phyloP scores from a whole-genome alignment of 2,329 filamentous ascomycete genomes.

The Penicillium sp. region DNA sequence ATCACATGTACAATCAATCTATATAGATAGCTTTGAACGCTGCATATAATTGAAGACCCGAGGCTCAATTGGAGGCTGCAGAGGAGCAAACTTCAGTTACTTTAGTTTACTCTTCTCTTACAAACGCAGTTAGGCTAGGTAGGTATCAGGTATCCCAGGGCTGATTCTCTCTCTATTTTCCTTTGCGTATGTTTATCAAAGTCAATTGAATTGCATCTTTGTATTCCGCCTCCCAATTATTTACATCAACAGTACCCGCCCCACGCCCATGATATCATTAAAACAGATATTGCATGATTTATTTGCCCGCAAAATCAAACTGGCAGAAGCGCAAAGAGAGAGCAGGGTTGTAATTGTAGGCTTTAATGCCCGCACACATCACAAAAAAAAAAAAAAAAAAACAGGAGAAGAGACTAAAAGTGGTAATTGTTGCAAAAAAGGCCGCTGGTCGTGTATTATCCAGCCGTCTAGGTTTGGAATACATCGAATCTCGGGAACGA shows the following conservation, averaged over 20 bases:
- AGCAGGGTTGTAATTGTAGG: conserved; percentile 11
- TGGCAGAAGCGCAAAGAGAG: conserved; percentile 9
- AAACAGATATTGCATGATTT: conserved; percentile 31
- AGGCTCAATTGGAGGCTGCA: no score
- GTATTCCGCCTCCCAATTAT: conserved; percentile 30
- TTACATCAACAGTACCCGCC: conserved; percentile 34
- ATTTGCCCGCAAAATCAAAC: conserved; percentile 23
- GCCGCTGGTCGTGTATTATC: conserved; percentile 18
- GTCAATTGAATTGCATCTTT: conserved; percentile 12
- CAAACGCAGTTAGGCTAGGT: no score
- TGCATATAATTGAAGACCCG: neutral
- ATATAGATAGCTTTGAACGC: neutral
- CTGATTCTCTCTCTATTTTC: no score
- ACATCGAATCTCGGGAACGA: conserved; percentile 18
- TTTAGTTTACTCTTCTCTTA: no score
- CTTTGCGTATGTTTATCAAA: neutral
- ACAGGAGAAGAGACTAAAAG: conserved; percentile 21
- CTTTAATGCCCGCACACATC: conserved; percentile 1
- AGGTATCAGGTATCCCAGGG: no score
- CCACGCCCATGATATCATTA: conserved; percentile 38
- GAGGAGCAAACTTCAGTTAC: no score
- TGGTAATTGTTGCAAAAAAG: conserved; percentile 21
- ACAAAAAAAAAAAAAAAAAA: conserved; percentile 14
- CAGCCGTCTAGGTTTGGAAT: conserved; percentile 36
- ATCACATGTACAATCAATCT: neutral